Evolutionary conservation across 164 flowering plant genomes (phyloP).

Genomic region (Dillenia turbinata): DNA sequence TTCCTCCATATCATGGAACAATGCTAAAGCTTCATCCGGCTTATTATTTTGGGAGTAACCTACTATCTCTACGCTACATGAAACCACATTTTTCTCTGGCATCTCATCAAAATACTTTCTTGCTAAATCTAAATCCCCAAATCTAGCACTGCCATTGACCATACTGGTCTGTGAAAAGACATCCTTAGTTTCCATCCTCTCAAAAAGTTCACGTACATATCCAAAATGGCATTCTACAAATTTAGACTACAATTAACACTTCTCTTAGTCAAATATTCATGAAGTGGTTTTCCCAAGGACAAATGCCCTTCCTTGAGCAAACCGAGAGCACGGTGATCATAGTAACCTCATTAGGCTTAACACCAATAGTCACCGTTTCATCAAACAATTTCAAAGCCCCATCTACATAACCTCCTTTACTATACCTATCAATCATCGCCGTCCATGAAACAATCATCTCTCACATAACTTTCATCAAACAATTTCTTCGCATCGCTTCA

Average conservation of each 20-base stretch:
- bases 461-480: slow-evolving; percentile 39
- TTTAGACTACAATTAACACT: slow-evolving; percentile 27
- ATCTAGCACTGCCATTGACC: slow-evolving; percentile 66
- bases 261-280: slow-evolving; percentile 27
- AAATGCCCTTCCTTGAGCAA: slow-evolving; percentile 46
- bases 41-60: slow-evolving; percentile 62
- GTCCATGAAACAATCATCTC: slow-evolving; percentile 69
- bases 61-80: slow-evolving; percentile 76
- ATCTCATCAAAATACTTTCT: slow-evolving; percentile 45
- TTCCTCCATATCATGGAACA: slow-evolving; percentile 50
- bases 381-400: slow-evolving; percentile 47
- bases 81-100: slow-evolving; percentile 60
- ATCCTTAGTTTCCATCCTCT: slow-evolving; percentile 46
- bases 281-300: slow-evolving; percentile 33
- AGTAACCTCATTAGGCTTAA: slow-evolving; percentile 66
- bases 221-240: slow-evolving; percentile 58
- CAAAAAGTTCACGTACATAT: slow-evolving; percentile 62
- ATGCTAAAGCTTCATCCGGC: slow-evolving; percentile 48
- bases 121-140: slow-evolving; percentile 44
- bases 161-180: slow-evolving; percentile 71
- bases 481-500: slow-evolving; percentile 29
- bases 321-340: slow-evolving; percentile 60
- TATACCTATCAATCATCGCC: slow-evolving; percentile 51
- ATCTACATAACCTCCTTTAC: slow-evolving; percentile 16
- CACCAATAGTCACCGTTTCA: slow-evolving; percentile 28